Base-by-base conservation (phyloP, 345 rosid genomes). In the Aquilaria malaccensis region DNA sequence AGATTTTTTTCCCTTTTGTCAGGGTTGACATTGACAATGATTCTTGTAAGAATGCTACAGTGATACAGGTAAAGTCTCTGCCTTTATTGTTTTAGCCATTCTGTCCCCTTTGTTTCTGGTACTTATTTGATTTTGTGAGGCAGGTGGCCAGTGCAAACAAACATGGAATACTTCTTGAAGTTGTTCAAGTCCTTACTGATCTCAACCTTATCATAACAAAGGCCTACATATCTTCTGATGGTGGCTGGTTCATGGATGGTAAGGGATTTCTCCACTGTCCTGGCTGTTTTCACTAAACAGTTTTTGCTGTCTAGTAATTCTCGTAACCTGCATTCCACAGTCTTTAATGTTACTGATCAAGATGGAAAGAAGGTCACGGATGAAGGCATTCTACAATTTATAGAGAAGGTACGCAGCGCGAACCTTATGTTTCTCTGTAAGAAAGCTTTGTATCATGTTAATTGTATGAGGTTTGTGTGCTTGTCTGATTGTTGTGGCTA, bases 211-310 rank as follows among this genome's bases (percentile, higher is more conserved):
- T 79, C 71, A 76, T 94, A 48, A 69, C 77, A 30, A 94, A 94
- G 70, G 97, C 97, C 51, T 90, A 94, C 74, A 90, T 94, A 32
- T 88, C 96, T 41, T 90, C 99, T 71, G 99, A 94, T 80, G 91
- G 96, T 55, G 88, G 87, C 60, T 94, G 99, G 99, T 86, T 94
- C 72, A 94, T 94, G 99, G 99, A 94, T 76, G 99, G 98, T 89
- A 72, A 68, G 71, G 59, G 64, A 52, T 51, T 41, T 2, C 22
- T 53, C 54, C 2, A 7, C 2, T 6, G 29, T 2, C 0, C n/a
- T 4, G 2, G 1, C 4, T 0, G 22, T 22, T 22, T 37, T 32
- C n/a, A 29, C n/a, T 11, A 13, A 2, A 30, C 12, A 33, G 29
- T 58, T 10, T 45, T 22, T 33, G 10, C 43, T 63, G 33, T 53